Evolutionary conservation across 2,329 filamentous ascomycete species (phyloP), one percentile per base, ranked within the genome.

Genomic region (Alternaria hordeiaustralica): DNA sequence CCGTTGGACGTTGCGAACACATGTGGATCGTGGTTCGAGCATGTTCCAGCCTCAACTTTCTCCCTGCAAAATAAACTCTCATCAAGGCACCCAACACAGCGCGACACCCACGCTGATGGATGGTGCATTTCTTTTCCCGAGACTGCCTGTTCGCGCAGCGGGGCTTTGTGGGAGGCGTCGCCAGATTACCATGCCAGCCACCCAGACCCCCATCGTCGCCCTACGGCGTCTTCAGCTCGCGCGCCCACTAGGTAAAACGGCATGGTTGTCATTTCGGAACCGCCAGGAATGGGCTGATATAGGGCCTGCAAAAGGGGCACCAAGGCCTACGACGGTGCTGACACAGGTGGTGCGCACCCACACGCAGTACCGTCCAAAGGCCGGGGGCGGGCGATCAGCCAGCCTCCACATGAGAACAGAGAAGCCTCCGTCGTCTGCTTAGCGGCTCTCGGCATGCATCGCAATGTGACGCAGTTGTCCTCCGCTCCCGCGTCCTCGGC

Each of bases 401-500:
- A 64, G 67, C 71, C 72, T 72, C 71, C 74, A 75, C 68, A 68
- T 64, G 59, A 66, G 71, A 53, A 41, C 20, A 53, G 49, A 36
- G 49, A 76, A 77, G 74, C 75, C 75, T 77, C 72, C 75, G 71
- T 71, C 68, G 71, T 71, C 66, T 69, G 65, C 68, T 72, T 75
- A 75, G 74, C 68, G 67, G 46, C 51, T 7, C 72, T 72, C 66
- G 69, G 71, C 67, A 63, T 64, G 63, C 58, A 64, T 69, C 68
- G 68, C 59, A 69, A 43, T 59, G 72, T 77, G 75, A 75, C 75
- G 75, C 72, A 75, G 72, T 71, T 67, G 65, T 66, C 70, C 74
- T 75, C 72, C 75, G 71, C 75, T 73, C 72, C 74, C 75, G 72
- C 74, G 68, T 71, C 72, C 70, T 70, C 75, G 73, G 72, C 68